Base-by-base conservation (phyloP, 345 rosid species). In the Reutealis trisperma region DNA sequence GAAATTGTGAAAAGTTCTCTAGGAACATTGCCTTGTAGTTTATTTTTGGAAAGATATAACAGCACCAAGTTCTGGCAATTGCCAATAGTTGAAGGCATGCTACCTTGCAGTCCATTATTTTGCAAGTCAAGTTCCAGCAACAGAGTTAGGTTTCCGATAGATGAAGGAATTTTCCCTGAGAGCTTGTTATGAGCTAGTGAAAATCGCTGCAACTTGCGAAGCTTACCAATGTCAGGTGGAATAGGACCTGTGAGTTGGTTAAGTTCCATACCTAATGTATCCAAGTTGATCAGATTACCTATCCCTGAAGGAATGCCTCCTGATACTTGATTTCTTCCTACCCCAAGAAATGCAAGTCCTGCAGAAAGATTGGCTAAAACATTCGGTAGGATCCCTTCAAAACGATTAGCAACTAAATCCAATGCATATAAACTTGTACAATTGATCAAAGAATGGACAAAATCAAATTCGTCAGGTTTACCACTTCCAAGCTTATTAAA, bases 261-360 rank as follows among this genome's bases (percentile, higher is more conserved):
- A 13, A 11, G 4, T 4, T 16, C 13, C 32, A 27, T 21, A n/a
- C 14, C n/a, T 12, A 73, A 11, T 0, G 9, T 3, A 22, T n/a
- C 22, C 22, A 73, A 22, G 47, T 25, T 44, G 59, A 73, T 3
- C 7, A 73, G 67, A 47, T 61, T 60, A 5, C 13, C 52, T 19
- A 73, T 73, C n/a, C 57, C 76, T 3, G 11, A 5, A 24, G 57
- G 76, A 41, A 73, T 41, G 22, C 22, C 22, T 42, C 76, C 68
- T 37, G 37, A 73, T 44, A 73, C 12, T 5, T 44, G 21, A 63
- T 59, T 72, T 18, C 19, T 12, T 3, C 37, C 27, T 8, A 24
- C 6, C 2, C 10, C n/a, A 2, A 61, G 67, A 27, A 12, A 60
- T 25, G 19, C n/a, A 9, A 73, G 54, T 18, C 32, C 32, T 32